A percentile compares a stretch with the other conserved stretches of the same genome.
Evolutionary conservation across 345 rosid species (phyloP).

Genomic region (Bruguiera parviflora): DNA sequence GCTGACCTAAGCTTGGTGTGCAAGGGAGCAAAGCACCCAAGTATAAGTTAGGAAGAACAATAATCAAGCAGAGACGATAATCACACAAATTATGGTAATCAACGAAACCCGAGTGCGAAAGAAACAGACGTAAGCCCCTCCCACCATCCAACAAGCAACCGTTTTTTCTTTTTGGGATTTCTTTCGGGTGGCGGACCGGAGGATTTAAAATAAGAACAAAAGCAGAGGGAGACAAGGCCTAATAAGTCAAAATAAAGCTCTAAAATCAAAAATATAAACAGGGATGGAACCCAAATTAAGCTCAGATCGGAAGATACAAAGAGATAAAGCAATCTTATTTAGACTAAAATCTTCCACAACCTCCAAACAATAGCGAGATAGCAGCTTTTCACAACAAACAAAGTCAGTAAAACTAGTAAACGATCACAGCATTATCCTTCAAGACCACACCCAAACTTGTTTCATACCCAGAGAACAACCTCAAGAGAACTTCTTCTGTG

Average conservation of each 20-base stretch:
- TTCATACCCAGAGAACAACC: conserved; percentile 8
- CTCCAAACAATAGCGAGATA: neutral
- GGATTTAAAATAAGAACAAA: neutral
- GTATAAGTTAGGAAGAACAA: too few relatives aligned
- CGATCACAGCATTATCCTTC: neutral
- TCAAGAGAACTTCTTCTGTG: neutral
- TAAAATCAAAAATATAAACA: neutral
- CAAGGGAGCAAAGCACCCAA: too few relatives aligned
- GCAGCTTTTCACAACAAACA: neutral
- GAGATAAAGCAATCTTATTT: neutral
- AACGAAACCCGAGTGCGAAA: too few relatives aligned
- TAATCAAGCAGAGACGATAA: too few relatives aligned
- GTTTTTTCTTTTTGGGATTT: too few relatives aligned
- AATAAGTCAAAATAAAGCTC: neutral
- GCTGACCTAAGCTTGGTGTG: conserved; percentile 1
- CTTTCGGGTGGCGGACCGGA: too few relatives aligned
- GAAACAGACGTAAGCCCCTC: too few relatives aligned
- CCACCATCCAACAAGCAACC: too few relatives aligned
- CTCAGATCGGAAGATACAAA: conserved; percentile 21
- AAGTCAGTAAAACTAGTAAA: neutral
- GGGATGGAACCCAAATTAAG: neutral
- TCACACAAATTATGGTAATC: too few relatives aligned
- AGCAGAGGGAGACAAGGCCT: neutral
- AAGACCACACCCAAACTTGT: neutral
- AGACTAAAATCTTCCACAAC: neutral